Evolutionary conservation across 2,329 filamentous ascomycete species (phyloP).

Genomic region (Coniochaeta ligniaria): DNA sequence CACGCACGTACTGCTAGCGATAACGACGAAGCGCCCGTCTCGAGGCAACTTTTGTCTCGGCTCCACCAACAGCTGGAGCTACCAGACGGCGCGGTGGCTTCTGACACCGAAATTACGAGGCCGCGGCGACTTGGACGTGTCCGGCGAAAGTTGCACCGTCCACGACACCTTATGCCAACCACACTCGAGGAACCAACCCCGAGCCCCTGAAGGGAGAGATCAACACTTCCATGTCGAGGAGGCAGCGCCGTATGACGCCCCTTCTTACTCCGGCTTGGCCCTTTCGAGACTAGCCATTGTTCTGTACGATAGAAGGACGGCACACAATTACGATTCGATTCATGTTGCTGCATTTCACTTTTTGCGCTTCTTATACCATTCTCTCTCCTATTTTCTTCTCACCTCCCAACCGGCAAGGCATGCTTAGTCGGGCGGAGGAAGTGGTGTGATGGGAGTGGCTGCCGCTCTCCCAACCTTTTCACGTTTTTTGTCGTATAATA

Average conservation of each 20-base stretch:
- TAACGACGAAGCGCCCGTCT: background rate
- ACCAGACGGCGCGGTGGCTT: background rate
- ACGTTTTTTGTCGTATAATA: background rate
- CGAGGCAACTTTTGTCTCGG: background rate
- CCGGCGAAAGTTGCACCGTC: background rate
- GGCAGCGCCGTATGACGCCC: background rate
- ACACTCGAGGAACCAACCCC: background rate
- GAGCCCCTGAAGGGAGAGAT: background rate
- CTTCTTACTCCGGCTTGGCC: background rate
- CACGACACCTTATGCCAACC: background rate
- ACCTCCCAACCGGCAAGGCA: background rate
- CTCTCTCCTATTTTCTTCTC: background rate
- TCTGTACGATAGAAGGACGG: background rate
- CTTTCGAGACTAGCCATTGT: background rate
- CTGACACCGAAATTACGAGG: background rate
- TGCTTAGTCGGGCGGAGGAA: background rate
- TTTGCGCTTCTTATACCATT: slow-evolving; percentile 1
- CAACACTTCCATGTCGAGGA: background rate
- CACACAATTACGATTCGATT: background rate
- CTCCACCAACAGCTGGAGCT: background rate
- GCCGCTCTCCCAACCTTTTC: background rate
- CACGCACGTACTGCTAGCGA: background rate
- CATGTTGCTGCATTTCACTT: slow-evolving; percentile 4
- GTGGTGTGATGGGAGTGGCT: background rate
- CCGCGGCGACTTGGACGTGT: background rate